These are phyloP conservation scores for Collybiopsis confluens DNA, from an alignment of 768 basidiomycete species.

Conservation along the genomic window DNA sequence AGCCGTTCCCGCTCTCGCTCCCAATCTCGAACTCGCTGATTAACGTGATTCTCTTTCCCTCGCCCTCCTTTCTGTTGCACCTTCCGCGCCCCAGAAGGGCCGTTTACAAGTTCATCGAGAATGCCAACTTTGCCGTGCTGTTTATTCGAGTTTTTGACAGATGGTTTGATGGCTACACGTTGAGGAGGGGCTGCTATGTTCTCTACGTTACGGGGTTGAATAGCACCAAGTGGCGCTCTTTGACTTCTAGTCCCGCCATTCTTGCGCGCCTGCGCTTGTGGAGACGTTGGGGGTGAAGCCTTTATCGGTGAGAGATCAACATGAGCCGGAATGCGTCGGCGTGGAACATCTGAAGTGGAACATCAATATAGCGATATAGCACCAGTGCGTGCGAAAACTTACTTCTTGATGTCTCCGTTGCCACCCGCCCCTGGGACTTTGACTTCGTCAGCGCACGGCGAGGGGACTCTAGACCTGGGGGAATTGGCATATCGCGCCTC, in stretches of 20 bases:
- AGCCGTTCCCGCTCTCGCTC: conserved; percentile 66
- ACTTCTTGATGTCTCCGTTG: conserved; percentile 27
- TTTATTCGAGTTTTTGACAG: conserved; percentile 10
- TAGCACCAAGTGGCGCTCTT: conserved; percentile 29
- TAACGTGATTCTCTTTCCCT: conserved; percentile 42
- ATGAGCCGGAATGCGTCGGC: conserved; percentile 28
- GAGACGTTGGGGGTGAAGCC: conserved; percentile 43
- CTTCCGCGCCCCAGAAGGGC: conserved; percentile 16
- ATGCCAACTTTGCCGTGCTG: conserved; percentile 25
- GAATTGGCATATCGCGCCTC: conserved; percentile 9
- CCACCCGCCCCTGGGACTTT: conserved; percentile 43
- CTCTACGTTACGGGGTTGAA: conserved; percentile 9
- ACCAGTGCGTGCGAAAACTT: no score
- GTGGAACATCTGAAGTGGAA: not conserved
- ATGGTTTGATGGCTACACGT: conserved; percentile 9
- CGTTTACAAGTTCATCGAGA: conserved; percentile 36
- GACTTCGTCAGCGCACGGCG: conserved; percentile 27
- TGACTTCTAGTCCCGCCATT: conserved; percentile 2
- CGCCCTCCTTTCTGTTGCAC: conserved; percentile 6
- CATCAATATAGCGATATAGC: not conserved
- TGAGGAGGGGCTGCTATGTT: not conserved
- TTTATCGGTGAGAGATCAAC: conserved; percentile 48
- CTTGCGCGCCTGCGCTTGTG: conserved; percentile 10
- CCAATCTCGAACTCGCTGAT: conserved; percentile 71
- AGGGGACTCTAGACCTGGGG: conserved; percentile 29